A percentile compares a stretch with the other conserved stretches of the same genome.
Evolutionary conservation across 2,329 filamentous ascomycete species (phyloP).

Genomic region (Colletotrichum sp.): DNA sequence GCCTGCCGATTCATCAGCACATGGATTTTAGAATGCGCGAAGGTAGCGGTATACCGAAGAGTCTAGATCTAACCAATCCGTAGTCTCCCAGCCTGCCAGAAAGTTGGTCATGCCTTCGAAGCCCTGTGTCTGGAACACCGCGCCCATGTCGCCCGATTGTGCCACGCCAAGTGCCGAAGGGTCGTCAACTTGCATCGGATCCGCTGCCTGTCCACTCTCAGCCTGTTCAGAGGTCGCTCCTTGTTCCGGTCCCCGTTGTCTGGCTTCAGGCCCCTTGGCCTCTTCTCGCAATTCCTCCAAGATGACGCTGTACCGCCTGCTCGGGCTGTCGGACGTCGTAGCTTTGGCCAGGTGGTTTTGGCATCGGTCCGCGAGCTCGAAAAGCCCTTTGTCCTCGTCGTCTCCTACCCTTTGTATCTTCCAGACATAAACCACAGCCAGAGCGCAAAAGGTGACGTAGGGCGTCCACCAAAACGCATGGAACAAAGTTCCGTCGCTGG

Average conservation of each 20-base stretch:
- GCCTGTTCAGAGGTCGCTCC: background rate
- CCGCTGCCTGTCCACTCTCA: background rate
- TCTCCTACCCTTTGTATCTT: conserved; percentile 33
- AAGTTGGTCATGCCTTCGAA: conserved; percentile 19
- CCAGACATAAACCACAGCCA: conserved; percentile 60
- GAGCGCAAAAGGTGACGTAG: conserved; percentile 58
- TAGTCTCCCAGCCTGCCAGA: conserved; percentile 30
- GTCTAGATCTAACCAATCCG: conserved; percentile 34
- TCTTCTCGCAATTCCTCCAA: conserved; percentile 55
- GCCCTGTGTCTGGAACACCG: conserved; percentile 4
- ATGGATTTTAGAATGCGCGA: background rate
- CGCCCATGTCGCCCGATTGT: conserved; percentile 6
- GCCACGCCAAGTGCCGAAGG: background rate
- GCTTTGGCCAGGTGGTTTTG: conserved; percentile 47
- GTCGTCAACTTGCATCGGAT: background rate
- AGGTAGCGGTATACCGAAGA: conserved; percentile 25
- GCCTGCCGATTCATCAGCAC: conserved; percentile 16
- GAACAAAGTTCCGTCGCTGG: conserved; percentile 30
- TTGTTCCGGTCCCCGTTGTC: background rate
- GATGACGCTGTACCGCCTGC: conserved; percentile 54
- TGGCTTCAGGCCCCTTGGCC: conserved; percentile 13
- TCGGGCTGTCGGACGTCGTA: conserved; percentile 44
- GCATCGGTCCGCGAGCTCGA: conserved; percentile 41
- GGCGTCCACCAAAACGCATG: conserved; percentile 58
- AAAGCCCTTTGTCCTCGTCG: conserved; percentile 12